A percentile compares a stretch with the other conserved stretches of the same genome.
Conservation (phyloP, 495 filamentous ascomycete species). For the Entonaema liquescens region DNA sequence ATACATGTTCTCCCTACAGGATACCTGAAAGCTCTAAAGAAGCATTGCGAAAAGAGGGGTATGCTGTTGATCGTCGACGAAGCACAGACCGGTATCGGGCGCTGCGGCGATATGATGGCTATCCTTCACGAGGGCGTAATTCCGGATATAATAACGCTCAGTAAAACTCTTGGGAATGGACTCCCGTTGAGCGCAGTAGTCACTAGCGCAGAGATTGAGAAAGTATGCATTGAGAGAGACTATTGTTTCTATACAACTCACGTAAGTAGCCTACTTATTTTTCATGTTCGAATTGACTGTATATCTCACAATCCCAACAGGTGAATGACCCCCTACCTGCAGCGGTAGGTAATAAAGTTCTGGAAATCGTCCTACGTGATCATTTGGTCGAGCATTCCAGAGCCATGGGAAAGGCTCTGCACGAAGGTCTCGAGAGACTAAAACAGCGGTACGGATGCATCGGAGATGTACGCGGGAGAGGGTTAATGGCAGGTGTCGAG, state of each 20-base stretch:
- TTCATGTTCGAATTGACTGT: background rate
- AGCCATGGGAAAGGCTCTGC: background rate
- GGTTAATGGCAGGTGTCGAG: constrained; percentile 63
- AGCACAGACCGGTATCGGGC: constrained; percentile 63
- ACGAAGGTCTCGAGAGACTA: constrained; percentile 44
- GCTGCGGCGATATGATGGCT: constrained; percentile 61
- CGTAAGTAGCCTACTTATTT: background rate
- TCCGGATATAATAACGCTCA: constrained; percentile 62
- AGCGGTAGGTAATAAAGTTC: constrained; percentile 55
- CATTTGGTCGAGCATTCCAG: constrained; percentile 48
- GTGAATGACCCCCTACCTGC: constrained; percentile 59
- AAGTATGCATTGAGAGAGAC: background rate
- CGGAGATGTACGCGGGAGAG: constrained; percentile 64
- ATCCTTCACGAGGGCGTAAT: constrained; percentile 58
- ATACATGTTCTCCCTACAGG: constrained; percentile 58
- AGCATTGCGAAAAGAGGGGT: constrained; percentile 58
- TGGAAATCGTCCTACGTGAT: constrained; percentile 64
- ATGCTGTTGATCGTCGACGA: constrained; percentile 67
- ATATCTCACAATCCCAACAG: background rate
- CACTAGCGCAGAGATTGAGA: constrained; percentile 45
- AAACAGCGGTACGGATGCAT: constrained; percentile 61
- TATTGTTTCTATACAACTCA: background rate
- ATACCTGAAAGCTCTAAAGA: constrained; percentile 56
- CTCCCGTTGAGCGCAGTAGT: constrained; percentile 61
- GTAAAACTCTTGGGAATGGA: constrained; percentile 65